A percentile compares a stretch with the other conserved stretches of the same genome.
phyloP scores from a whole-genome alignment of 2,329 filamentous ascomycete genomes.

The Aureobasidium melanogenum region DNA sequence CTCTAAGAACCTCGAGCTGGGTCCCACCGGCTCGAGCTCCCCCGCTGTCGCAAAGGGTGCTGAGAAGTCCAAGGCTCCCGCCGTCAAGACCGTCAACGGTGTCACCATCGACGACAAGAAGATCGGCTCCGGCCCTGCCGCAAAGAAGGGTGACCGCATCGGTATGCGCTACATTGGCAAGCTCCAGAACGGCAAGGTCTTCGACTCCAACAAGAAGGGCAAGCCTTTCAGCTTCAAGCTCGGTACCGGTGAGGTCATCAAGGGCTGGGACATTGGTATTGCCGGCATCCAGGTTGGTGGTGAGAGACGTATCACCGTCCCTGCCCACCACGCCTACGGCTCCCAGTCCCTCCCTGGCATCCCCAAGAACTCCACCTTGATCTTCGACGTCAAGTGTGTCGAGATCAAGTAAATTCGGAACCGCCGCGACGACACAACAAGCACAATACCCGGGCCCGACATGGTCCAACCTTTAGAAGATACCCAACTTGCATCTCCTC shows the following conservation, averaged over 20 bases:
- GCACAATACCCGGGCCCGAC: not conserved
- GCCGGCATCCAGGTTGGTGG: constrained; percentile 86
- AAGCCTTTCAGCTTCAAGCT: constrained; percentile 96
- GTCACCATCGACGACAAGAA: constrained; percentile 96
- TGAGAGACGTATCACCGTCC: constrained; percentile 87
- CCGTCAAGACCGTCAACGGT: constrained; percentile 73
- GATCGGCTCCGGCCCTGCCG: constrained; percentile 70
- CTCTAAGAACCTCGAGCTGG: constrained; percentile 97
- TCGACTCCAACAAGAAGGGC: constrained; percentile 97
- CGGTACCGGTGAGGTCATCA: constrained; percentile 91
- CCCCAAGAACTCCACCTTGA: constrained; percentile 79
- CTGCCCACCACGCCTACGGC: constrained; percentile 81
- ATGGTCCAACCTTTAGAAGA: constrained; percentile 9
- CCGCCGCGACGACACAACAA: not conserved
- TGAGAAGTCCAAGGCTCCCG: constrained; percentile 43
- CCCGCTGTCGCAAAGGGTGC: constrained; percentile 25
- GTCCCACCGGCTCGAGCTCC: constrained; percentile 66
- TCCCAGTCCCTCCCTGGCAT: constrained; percentile 74
- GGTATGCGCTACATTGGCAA: constrained; percentile 98
- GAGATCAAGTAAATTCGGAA: constrained; percentile 33
- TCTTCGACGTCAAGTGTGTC: constrained; percentile 64
- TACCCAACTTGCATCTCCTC: constrained; percentile 18
- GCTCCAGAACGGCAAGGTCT: constrained; percentile 82
- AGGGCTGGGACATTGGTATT: constrained; percentile 96
- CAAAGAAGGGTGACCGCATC: constrained; percentile 84